phyloP scores from a whole-genome alignment of 441 rosid species.

The Metrosideros polymorpha region DNA sequence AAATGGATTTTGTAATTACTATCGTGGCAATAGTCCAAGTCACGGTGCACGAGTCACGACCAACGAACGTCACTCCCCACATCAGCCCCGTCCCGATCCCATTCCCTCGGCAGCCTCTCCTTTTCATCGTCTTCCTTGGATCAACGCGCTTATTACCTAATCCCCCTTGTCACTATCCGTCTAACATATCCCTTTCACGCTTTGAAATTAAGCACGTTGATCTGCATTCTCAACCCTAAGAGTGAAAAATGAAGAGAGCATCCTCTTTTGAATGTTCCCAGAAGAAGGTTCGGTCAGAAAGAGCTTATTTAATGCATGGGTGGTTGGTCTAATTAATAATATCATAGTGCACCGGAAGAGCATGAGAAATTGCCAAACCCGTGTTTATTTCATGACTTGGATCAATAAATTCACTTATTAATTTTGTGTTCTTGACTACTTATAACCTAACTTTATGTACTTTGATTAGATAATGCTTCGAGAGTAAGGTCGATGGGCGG shows the following conservation, averaged over 20 bases:
- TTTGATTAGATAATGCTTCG: background rate
- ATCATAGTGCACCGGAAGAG: background rate
- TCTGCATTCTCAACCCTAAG: background rate
- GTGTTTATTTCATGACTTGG: background rate
- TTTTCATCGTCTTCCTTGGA: background rate
- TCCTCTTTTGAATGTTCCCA: background rate
- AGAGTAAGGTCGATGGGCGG: background rate
- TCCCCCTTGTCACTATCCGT: background rate
- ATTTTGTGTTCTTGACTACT: background rate
- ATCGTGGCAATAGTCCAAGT: background rate
- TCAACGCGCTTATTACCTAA: background rate
- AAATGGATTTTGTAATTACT: background rate
- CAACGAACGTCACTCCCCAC: background rate
- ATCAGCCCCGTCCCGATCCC: background rate
- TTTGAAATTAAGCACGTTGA: background rate
- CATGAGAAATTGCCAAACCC: background rate
- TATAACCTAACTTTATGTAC: background rate
- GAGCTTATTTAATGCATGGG: background rate
- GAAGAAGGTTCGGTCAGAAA: background rate
- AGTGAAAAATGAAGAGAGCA: background rate
- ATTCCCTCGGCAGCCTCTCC: background rate
- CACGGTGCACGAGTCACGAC: background rate
- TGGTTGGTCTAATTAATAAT: background rate
- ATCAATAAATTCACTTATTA: background rate
- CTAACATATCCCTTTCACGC: background rate